Conservation (phyloP, 306 rosid species). For the Dryas octopetala region DNA sequence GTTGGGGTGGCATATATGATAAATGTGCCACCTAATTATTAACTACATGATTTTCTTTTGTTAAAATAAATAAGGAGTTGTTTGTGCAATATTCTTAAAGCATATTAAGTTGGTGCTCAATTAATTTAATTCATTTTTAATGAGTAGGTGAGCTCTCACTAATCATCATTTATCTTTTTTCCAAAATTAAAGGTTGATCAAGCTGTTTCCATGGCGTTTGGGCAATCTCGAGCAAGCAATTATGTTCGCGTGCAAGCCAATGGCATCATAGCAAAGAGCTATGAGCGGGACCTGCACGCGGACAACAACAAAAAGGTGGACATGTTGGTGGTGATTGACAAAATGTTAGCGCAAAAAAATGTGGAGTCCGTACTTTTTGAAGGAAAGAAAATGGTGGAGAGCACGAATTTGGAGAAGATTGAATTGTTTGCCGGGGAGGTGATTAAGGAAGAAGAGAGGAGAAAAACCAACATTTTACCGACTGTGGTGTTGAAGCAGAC, state of each 20-base stretch:
- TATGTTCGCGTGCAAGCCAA: constrained; percentile 73
- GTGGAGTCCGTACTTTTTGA: constrained; percentile 71
- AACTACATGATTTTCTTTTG: not conserved
- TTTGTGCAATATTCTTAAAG: constrained; percentile 3
- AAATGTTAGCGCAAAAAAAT: constrained; percentile 68
- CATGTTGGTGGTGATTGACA: constrained; percentile 47
- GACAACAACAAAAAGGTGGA: constrained; percentile 33
- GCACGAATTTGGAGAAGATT: constrained; percentile 63
- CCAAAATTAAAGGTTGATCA: constrained; percentile 72
- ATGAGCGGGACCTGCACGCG: too few relatives aligned
- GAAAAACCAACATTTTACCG: constrained; percentile 66
- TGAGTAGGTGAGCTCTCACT: constrained; percentile 26
- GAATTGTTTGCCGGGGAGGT: constrained; percentile 64
- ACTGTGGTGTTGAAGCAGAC: constrained; percentile 64
- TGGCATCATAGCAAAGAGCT: constrained; percentile 28
- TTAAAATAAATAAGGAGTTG: not conserved
- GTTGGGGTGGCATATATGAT: constrained; percentile 30
- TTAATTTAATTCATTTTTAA: not conserved
- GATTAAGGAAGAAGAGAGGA: constrained; percentile 70
- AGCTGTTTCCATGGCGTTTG: constrained; percentile 91
- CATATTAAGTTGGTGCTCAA: constrained; percentile 12
- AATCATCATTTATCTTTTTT: constrained; percentile 12
- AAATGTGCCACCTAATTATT: constrained; percentile 29
- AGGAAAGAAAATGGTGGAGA: constrained; percentile 67
- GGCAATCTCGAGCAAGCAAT: constrained; percentile 54